Evolutionary conservation across 2,329 filamentous ascomycete species (phyloP).

Genomic region (Fusarium staphyleae): DNA sequence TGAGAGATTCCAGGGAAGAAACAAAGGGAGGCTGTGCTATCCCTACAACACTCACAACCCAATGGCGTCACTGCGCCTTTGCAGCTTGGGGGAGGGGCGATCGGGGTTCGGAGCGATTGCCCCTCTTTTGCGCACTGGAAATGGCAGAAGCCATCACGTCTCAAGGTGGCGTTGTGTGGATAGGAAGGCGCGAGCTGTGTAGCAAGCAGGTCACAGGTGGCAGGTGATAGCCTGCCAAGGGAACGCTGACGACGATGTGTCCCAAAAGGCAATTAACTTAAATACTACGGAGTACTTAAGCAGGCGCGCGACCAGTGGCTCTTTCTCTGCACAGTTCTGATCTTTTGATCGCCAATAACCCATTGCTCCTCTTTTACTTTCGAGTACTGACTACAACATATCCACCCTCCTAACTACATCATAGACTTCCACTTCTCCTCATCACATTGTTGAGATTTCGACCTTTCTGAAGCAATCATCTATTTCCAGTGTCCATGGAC

Average conservation of each 20-base stretch:
- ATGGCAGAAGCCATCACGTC: slow-evolving; percentile 5
- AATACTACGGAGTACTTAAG: too few species aligned
- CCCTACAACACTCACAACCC: slow-evolving; percentile 14
- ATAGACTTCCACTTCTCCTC: slow-evolving; percentile 11
- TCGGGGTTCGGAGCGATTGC: slow-evolving; percentile 23
- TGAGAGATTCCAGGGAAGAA: background rate
- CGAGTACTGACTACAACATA: background rate
- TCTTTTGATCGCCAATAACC: background rate
- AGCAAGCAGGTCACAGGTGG: slow-evolving; percentile 30
- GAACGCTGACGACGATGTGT: slow-evolving; percentile 8
- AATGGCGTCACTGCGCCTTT: slow-evolving; percentile 31
- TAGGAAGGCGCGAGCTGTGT: slow-evolving; percentile 14
- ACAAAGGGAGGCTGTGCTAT: slow-evolving; percentile 25
- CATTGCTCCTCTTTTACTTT: slow-evolving; percentile 13
- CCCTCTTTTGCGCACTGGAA: slow-evolving; percentile 17
- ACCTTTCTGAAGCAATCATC: background rate
- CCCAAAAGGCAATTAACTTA: slow-evolving; percentile 3
- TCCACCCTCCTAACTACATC: slow-evolving; percentile 27
- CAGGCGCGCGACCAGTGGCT: slow-evolving; percentile 1
- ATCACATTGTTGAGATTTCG: background rate
- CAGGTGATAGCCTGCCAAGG: slow-evolving; percentile 24
- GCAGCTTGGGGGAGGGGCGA: slow-evolving; percentile 28
- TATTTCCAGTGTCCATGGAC: slow-evolving; percentile 51
- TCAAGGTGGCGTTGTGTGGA: slow-evolving; percentile 19
- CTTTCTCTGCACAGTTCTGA: slow-evolving; percentile 1